Conservation (phyloP, 139 green algal genomes). For the Prasinococcaceae sp. region DNA sequence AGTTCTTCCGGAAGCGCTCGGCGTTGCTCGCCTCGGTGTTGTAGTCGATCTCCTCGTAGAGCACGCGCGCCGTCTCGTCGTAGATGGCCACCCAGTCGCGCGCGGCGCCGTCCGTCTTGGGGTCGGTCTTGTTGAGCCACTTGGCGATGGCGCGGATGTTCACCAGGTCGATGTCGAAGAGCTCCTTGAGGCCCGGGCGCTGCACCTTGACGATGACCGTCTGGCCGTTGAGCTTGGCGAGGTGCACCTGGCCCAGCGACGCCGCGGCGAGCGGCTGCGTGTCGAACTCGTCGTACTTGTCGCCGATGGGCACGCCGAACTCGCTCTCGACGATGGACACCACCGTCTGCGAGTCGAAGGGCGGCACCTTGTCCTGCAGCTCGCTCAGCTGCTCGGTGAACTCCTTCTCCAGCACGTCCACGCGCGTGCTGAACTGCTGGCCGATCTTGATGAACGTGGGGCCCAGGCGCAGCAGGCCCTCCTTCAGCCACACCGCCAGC, state of each 20-base stretch:
- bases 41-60: constrained; percentile 99
- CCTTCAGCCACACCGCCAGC: constrained; percentile 85
- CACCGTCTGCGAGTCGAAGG: constrained; percentile 65
- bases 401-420: constrained; percentile 83
- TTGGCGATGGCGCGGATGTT: constrained; percentile 81
- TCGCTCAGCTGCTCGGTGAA: constrained; percentile 92
- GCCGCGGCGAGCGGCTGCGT: constrained; percentile 77
- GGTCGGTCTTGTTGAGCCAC: constrained; percentile 58
- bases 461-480: constrained; percentile 79
- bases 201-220: constrained; percentile 95
- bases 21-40: constrained; percentile 72
- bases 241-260: constrained; percentile 79
- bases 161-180: constrained; percentile 96
- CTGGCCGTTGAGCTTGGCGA: constrained; percentile 59
- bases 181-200: constrained; percentile 78
- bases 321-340: constrained; percentile 64
- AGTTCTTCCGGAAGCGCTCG: constrained; percentile 72
- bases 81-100: constrained; percentile 99
- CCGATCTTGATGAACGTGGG: constrained; percentile 93
- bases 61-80: constrained; percentile 88
- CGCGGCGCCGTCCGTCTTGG: constrained; percentile 90
- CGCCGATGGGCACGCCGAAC: constrained; percentile 46
- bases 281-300: constrained; percentile 78
- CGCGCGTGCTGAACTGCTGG: constrained; percentile 91
- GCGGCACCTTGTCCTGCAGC: constrained; percentile 92